Evolutionary conservation across 192 early-diverging fungal genomes (phyloP), one percentile per base, ranked within the genome.

Genomic region (Backusella morwellensis): DNA sequence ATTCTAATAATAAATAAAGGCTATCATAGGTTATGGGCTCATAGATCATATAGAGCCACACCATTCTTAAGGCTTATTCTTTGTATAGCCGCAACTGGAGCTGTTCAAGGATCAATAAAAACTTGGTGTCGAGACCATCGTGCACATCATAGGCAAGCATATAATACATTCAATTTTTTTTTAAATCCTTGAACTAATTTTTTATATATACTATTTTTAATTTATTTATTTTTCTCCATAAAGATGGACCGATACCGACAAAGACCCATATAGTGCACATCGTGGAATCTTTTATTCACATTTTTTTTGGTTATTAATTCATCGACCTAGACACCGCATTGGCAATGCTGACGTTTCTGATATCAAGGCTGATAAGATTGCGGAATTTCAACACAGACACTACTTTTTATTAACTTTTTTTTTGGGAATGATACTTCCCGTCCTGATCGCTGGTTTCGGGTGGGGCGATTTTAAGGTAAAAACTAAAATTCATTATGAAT

Each of bases 41-140:
- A 96, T 85, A 89, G 92, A 9, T 75, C 93, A 15, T 96, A 95
- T 79, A 87, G 77, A 36, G 93, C 92, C 36, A 85, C 87, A 4
- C 86, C 85, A 19, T 85, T 86, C 3, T 84, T 94, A 75, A 88
- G 88, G 75, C 79, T 91, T 23, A 85, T 90, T 35, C 85, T 95
- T 47, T 83, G 88, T 15, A 73, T 93, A 29, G 85, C 86, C 4
- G 90, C 91, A 44, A 86, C 89, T 21, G 89, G 90, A 36, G 91
- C 95, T 12, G 89, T 95, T 1, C 88, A 96, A 78, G 95, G 95
- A 71, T 93, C 92, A 69, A 90, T 95, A 74, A 87, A 91, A 54
- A 95, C 94, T 92, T 96, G 95, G 95, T 87, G 84, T 23, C 88
- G 95, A 19, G 91, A 92, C 52, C 95, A 96, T 77, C 92, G 95